These are phyloP conservation scores for Jacaranda mimosifolia DNA, from an alignment of 257 asterid species.

Conservation along the genomic window DNA sequence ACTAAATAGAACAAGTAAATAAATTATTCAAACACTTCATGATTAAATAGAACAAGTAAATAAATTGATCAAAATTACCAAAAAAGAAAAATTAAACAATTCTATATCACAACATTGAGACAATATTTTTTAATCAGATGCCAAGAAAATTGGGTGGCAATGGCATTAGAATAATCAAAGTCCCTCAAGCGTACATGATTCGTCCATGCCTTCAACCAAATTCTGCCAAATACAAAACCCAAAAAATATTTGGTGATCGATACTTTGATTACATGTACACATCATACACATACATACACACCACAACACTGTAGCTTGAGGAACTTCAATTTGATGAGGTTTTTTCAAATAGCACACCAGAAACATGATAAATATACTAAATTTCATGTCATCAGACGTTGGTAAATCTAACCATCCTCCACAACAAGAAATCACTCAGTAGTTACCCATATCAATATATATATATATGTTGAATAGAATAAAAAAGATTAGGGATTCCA, in stretches of 20 bases:
- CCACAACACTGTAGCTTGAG: background rate
- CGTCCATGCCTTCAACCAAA: slow-evolving; percentile 62
- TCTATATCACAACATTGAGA: background rate
- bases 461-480: background rate
- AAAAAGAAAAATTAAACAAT: background rate
- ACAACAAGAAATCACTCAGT: background rate
- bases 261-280: background rate
- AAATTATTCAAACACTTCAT: background rate
- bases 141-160: slow-evolving; percentile 53
- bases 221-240: slow-evolving; percentile 46
- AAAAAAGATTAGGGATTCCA: background rate
- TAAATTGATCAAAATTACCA: background rate
- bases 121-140: no score
- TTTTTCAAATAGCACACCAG: background rate
- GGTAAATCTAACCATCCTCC: background rate
- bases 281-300: slow-evolving; percentile 1
- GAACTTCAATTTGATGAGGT: background rate
- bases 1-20: background rate
- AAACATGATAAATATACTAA: background rate
- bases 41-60: background rate
- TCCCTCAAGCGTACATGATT: slow-evolving; percentile 57
- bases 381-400: background rate
- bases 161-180: slow-evolving; percentile 58
- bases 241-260: background rate
- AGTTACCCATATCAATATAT: background rate